Conservation (phyloP, 176 grass and related monocot species). For the Aegilops sharonensis region DNA sequence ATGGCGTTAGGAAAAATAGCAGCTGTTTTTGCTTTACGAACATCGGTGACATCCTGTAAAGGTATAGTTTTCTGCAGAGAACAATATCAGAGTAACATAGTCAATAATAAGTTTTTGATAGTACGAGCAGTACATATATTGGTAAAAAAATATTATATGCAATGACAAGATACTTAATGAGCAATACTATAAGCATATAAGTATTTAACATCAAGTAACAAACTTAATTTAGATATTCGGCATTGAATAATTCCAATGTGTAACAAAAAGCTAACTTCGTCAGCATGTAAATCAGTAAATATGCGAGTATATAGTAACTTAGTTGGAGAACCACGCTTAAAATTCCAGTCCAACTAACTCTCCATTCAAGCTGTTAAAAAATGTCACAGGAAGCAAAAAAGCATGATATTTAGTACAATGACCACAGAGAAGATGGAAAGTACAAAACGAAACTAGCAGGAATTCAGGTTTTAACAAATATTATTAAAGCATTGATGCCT, state of each 20-base stretch:
- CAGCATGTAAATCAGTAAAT: neutral
- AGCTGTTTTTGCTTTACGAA: conserved; percentile 98
- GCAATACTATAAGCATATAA: neutral
- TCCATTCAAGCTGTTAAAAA: neutral
- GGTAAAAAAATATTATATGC: neutral
- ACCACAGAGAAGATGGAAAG: conserved; percentile 9
- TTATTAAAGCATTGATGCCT: conserved; percentile 9
- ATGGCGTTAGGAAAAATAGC: conserved; percentile 97
- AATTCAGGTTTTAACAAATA: conserved; percentile 7
- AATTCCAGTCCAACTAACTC: conserved; percentile 14
- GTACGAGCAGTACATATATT: neutral
- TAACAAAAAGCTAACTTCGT: conserved; percentile 5
- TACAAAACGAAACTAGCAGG: neutral
- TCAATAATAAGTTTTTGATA: neutral
- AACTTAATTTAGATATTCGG: conserved; percentile 7
- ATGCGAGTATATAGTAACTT: neutral
- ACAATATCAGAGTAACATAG: conserved; percentile 19
- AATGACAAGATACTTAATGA: conserved; percentile 5
- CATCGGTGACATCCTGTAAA: conserved; percentile 71
- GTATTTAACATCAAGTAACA: neutral
- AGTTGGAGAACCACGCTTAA: conserved; percentile 4
- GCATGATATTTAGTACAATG: neutral
- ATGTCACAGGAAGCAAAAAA: neutral
- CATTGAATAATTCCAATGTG: conserved; percentile 13
- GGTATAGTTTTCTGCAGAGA: conserved; percentile 82